Evolutionary conservation across 345 rosid genomes (phyloP).

Genomic region (Eucalyptus lansdowneana): DNA sequence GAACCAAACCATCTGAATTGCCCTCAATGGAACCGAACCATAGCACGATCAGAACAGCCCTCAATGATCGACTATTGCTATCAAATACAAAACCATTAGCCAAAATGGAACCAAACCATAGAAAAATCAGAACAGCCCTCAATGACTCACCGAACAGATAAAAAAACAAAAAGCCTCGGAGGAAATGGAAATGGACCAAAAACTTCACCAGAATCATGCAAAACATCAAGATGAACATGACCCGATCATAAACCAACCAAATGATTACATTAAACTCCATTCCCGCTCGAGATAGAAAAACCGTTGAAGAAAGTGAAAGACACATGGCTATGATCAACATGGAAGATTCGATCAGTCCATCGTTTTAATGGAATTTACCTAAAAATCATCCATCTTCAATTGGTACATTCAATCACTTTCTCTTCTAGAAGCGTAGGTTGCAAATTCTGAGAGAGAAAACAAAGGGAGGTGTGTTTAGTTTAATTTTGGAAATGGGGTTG

Average conservation of each 20-base stretch:
- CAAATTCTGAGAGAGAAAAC: neutral
- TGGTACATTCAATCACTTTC: neutral
- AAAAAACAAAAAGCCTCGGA: neutral
- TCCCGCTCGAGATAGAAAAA: neutral
- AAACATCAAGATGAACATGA: neutral
- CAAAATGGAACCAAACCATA: no score
- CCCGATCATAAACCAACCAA: neutral
- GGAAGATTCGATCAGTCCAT: neutral
- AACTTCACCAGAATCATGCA: neutral
- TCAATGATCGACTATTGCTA: no score
- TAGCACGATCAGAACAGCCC: no score
- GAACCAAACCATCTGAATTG: no score
- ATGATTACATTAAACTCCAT: neutral
- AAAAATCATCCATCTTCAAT: no score
- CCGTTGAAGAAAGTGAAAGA: neutral
- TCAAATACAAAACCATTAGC: neutral
- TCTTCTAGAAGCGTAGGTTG: neutral
- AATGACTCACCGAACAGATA: neutral
- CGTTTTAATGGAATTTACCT: neutral
- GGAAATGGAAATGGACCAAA: neutral
- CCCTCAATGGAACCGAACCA: no score
- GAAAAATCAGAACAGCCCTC: neutral
- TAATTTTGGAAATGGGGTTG: neutral
- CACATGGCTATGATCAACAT: neutral
- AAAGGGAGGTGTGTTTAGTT: no score